Evolutionary conservation across 805 yeast genomes (phyloP), one percentile per base, ranked within the genome.

Genomic region (Starmerella etchellsii): DNA sequence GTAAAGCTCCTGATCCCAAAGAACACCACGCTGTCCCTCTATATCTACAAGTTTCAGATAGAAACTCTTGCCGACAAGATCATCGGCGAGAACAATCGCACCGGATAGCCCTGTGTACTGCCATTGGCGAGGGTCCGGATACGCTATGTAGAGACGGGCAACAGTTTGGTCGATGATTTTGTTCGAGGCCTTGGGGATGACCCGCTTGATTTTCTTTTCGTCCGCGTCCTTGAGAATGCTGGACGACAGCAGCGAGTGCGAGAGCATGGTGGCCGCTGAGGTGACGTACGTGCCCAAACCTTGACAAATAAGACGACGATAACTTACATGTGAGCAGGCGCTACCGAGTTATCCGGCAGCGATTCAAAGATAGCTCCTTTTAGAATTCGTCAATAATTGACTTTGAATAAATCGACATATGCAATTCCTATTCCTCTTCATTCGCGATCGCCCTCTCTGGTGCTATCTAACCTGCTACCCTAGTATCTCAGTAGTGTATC

Each of bases 1-100:
- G 54, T 82, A 88, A 36, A 91, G 62, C 60, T 91, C 98, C 60
- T 91, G 98, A 60, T 91, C 98, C 98, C 98, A 91, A 0, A 91
- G 50, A 0, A 91, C 94, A 27, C 97, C 97, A 31, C 80, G 66
- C 46, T 75, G 71, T 6, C 93, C 94, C 29, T 57, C 52, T 25
- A 88, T 75, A 55, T 91, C 98, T 6, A 91, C 93, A 39, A 91
- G 58, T 58, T 91, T 91, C 34, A 91, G 67, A 59, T 85, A 91
- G 55, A 82, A 85, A 0, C 95, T 84, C 59, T 88, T 88, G 2
- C 97, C 97, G 2, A 91, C 95, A 11, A 82, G 61, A 60, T 91
- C 98, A 58, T 91, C 95, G 16, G 81, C 95, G 7, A 91, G 62
- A 1, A 76, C 79, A 15, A 87, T 61, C 1, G 96, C 96, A 3